phyloP scores from a whole-genome alignment of 1,139 yeast species.

The Debaryomycetaceae sp. region DNA sequence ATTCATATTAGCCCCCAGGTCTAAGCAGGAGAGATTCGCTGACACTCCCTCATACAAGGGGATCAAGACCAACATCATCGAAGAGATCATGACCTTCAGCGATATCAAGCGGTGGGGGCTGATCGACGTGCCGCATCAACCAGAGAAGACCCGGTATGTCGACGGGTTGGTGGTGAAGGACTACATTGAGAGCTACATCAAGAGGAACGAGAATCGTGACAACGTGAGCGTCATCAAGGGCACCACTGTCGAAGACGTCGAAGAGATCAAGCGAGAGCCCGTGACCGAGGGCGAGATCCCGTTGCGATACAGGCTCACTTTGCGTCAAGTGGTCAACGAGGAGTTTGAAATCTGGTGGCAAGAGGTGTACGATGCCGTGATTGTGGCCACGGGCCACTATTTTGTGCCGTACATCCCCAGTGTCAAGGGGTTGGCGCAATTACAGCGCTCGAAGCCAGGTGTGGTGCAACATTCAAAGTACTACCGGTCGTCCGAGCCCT shows the following conservation, averaged over 20 bases:
- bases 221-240: conserved; percentile 20
- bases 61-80: conserved; percentile 38
- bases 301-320: conserved; percentile 26
- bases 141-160: conserved; percentile 22
- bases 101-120: conserved; percentile 36
- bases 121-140: conserved; percentile 18
- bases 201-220: conserved; percentile 17
- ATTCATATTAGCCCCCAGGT: conserved; percentile 10
- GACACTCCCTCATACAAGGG: conserved; percentile 38
- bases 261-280: conserved; percentile 15
- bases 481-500: conserved; percentile 24
- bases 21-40: conserved; percentile 20
- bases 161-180: conserved; percentile 23
- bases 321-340: conserved; percentile 22
- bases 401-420: conserved; percentile 30
- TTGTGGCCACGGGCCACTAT: conserved; percentile 32
- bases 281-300: conserved; percentile 11
- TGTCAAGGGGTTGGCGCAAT: conserved; percentile 35
- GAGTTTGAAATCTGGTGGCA: conserved; percentile 21
- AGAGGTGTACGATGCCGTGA: conserved; percentile 23
- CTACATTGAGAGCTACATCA: conserved; percentile 32
- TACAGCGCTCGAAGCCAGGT: conserved; percentile 23
- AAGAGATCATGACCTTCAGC: conserved; percentile 42
- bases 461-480: conserved; percentile 40
- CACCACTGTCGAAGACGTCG: conserved; percentile 38